Evolutionary conservation across 179 eudicot genomes (phyloP), one percentile per base, ranked within the genome.

Genomic region (Silene noctiflora): DNA sequence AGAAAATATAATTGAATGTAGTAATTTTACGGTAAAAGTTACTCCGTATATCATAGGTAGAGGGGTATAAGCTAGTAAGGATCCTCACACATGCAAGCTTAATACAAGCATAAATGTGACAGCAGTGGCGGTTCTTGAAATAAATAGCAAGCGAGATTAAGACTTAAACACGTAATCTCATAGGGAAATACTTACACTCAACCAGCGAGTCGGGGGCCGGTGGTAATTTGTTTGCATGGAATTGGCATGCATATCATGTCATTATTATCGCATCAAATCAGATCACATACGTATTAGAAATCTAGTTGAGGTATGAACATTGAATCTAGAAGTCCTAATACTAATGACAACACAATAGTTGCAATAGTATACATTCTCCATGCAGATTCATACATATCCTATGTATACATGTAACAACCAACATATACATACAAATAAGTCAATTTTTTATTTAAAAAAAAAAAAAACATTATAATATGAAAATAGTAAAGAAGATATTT

Each of bases 361-460:
- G 69, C 6, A 66, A 66, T 66, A 31, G 46, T 61, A 61, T 9
- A 16, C 35, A 66, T 66, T 66, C 69, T 29, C 53, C 72, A 69
- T 44, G 56, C 56, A 68, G 11, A 66, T 31, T 68, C 70, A 2
- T 42, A 19, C 55, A 7, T 17, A 29, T 29, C 33, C 33, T 29
- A 29, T 29, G 33, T 1, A 29, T 29, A 29, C 27, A 17, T 59
- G 11, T 6, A 20, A 2, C 69, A 66, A 66, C 44, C 31, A 10
- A 16, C 11, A 69, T 21, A 2, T 3, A 4, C 44, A 21, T 1
- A 44, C 4, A 69, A 44, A 44, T n/a, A 44, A 69, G 29, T 44
- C 31, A 44, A 46, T 44, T 44, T 20, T 16, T 8, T n/a, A 8
- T n/a, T 67, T 35, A 27, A 1, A 27, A 1, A 12, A 69, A 21